Evolutionary conservation across 1,284 basidiomycete species (phyloP), one percentile per base, ranked within the genome.

Genomic region (Ceratobasidium sp.): DNA sequence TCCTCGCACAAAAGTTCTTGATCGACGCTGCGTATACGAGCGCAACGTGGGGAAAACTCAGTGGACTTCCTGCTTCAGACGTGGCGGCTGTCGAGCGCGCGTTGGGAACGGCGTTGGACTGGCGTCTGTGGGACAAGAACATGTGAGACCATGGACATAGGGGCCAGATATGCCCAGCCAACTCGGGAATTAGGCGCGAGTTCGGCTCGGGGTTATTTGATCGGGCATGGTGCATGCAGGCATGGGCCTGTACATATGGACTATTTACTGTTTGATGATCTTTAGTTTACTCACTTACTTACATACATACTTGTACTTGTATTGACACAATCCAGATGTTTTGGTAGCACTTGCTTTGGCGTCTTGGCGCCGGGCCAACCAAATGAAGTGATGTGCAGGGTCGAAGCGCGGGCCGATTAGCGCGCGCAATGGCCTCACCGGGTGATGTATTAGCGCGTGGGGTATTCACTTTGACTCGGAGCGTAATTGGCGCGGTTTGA

Each of bases 11-110:
- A 54, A 65, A 65, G 62, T 65, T 65, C 25, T 34, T 65, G 27
- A 40, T 65, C 17, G 62, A 65, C 27, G 62, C 62, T 35, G 62
- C 62, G 12, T 65, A 65, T 32, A 65, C 62, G 35, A 65, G 49
- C 17, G 62, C 62, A 35, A 65, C 62, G 10, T 65, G 62, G 62
- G 62, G 62, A 31, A 34, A 50, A 17, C 62, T 65, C n/a, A 65
- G 62, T 25, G 62, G 62, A 2, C 22, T 65, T 6, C 32, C 62
- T 34, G 50, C 62, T 2, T 34, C 62, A 10, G 45, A 65, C 32
- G 62, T 65, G 15, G 38, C 34, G 50, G 62, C 62, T 22, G 62
- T 65, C 15, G 62, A 65, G 25, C 62, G 62, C 20, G 50, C 50
- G 4, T 53, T 65, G 35, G 62, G 62, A 34, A 31, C 62, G 25